Percentiles rank a stretch among this genome's conserved stretches.
Conservation (phyloP, 2,329 filamentous ascomycete species). For the Dryadomyces sulphureus region DNA sequence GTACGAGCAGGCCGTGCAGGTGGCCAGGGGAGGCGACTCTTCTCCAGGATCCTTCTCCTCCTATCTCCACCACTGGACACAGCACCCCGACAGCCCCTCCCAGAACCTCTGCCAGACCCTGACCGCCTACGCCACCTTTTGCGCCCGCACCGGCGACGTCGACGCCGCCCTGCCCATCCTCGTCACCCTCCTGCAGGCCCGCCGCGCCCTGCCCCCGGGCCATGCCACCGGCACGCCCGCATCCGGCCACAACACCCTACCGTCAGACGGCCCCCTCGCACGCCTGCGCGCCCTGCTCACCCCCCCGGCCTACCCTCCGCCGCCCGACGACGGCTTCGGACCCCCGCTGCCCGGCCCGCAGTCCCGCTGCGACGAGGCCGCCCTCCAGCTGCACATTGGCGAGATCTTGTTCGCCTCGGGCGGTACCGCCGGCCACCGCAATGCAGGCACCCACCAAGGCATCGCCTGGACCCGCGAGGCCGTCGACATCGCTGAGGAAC, state of each 20-base stretch:
- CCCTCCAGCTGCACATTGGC: conserved; percentile 76
- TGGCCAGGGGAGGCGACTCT: no score
- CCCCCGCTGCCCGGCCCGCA: conserved; percentile 48
- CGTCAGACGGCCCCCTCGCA: conserved; percentile 14
- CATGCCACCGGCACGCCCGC: conserved; percentile 9
- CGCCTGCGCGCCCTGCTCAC: conserved; percentile 3
- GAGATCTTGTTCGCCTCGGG: conserved; percentile 65
- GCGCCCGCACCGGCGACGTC: conserved; percentile 54
- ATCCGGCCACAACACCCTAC: conserved; percentile 42
- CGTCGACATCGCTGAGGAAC: conserved; percentile 64
- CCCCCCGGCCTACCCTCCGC: conserved; percentile 42
- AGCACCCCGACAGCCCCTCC: conserved; percentile 31
- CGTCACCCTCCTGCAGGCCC: conserved; percentile 67
- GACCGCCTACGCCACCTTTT: conserved; percentile 66
- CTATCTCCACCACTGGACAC: conserved; percentile 8
- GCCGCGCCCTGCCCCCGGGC: conserved; percentile 40
- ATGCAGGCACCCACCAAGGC: conserved; percentile 46
- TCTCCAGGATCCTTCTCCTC: no score
- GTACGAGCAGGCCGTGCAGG: conserved; percentile 6
- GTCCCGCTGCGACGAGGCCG: conserved; percentile 71
- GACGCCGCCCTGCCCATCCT: conserved; percentile 66
- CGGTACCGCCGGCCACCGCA: conserved; percentile 29
- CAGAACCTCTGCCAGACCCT: conserved; percentile 59
- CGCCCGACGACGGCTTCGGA: conserved; percentile 54
- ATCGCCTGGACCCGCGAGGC: conserved; percentile 83